Base-by-base conservation (phyloP, 495 filamentous ascomycete genomes). In the Letharia lupina region DNA sequence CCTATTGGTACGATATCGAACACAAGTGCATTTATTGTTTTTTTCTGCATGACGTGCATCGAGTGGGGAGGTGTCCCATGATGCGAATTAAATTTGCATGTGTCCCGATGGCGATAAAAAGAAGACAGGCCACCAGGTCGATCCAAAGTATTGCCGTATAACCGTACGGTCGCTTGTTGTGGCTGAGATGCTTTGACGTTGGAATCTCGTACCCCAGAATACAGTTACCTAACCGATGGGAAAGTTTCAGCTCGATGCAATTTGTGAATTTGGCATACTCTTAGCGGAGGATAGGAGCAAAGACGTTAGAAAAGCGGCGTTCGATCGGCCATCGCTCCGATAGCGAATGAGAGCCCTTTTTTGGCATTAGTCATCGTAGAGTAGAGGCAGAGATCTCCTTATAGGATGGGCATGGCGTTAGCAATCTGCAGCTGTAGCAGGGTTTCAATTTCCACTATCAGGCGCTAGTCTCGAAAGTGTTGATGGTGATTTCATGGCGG, bases 41-140 rank as follows among this genome's bases (percentile, higher is more conserved):
- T 56, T 64, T 40, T n/a, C 37, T 45, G 10, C 35, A 20, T 33
- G 40, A 37, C 52, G 50, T 64, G 50, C 39, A 64, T 64, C 28
- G 31, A 57, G 63, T 40, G 63, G 63, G 63, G 63, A 45, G 28
- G 31, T 2, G 62, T 64, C 62, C n/a, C 50, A 58, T 64, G 62
- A 64, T 56, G 52, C 52, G 13, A 13, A 18, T 2, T 2, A 52
- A 52, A 52, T 31, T 54, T 54, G 48, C 48, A 54, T 54, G n/a
- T 12, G 45, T 6, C 18, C 6, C 2, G 20, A 48, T 48, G 45
- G 20, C 45, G 23, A 28, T 28, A 47, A 47, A 47, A 20, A 42
- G 11, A 11, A 13, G 15, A 18, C 15, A 16, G 18, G 42, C 37
- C 42, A 44, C 13, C 42, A 9, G 9, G 42, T 44, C 15, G 15